These are phyloP conservation scores for Fraxinus excelsior DNA, from an alignment of 257 asterid species.

Conservation along the genomic window DNA sequence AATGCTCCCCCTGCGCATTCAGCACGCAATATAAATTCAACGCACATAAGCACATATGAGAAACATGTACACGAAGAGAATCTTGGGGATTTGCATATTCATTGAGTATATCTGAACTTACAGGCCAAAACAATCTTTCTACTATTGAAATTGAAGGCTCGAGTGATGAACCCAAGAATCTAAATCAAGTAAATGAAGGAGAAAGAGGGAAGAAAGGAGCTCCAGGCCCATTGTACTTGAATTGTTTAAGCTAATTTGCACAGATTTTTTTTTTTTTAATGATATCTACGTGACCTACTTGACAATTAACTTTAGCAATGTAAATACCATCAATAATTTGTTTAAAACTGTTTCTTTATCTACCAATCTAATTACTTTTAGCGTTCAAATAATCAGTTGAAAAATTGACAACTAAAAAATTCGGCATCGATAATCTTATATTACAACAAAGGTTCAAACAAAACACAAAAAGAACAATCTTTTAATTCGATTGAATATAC, in stretches of 20 bases:
- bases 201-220: background rate
- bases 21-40: constrained; percentile 18
- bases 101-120: background rate
- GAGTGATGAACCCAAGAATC: background rate
- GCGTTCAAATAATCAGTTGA: background rate
- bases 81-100: background rate
- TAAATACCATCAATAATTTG: background rate
- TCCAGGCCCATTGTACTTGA: too few relatives aligned
- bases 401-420: background rate
- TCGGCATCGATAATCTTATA: background rate
- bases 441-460: background rate
- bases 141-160: constrained; percentile 1
- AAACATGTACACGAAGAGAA: background rate
- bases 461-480: background rate
- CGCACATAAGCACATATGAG: constrained; percentile 12
- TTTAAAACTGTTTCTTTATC: background rate
- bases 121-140: constrained; percentile 4
- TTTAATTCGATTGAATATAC: background rate
- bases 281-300: background rate
- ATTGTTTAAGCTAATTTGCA: too few relatives aligned
- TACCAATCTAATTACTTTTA: background rate
- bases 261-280: background rate
- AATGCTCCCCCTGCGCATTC: constrained; percentile 75
- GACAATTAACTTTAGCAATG: background rate
- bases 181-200: background rate